Conservation (phyloP, 768 basidiomycete species). For the Phylloporus rhodoxanthus region DNA sequence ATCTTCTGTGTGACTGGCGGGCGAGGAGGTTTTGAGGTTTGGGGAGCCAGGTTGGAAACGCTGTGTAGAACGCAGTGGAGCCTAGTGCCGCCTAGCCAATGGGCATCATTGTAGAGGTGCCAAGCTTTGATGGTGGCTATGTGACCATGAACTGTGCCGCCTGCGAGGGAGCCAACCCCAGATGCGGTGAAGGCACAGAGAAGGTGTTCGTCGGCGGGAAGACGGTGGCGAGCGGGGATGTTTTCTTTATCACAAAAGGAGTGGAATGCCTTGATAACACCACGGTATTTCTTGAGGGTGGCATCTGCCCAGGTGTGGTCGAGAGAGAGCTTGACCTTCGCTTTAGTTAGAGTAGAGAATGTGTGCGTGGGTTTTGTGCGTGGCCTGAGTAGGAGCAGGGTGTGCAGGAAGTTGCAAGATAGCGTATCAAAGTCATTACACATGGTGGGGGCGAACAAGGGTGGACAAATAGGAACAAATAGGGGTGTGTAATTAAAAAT, state of each 20-base stretch:
- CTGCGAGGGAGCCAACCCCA: background rate
- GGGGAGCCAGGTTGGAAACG: slow-evolving; percentile 21
- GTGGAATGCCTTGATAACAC: slow-evolving; percentile 3
- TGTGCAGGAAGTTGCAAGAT: too few species aligned
- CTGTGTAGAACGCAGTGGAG: slow-evolving; percentile 25
- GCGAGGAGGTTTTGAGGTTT: slow-evolving; percentile 1
- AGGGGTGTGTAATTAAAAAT: too few species aligned
- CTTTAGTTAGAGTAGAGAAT: background rate
- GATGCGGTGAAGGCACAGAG: slow-evolving; percentile 28
- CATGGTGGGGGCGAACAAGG: too few species aligned
- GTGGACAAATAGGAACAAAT: too few species aligned
- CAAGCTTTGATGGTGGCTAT: slow-evolving; percentile 24
- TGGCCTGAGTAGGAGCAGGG: too few species aligned
- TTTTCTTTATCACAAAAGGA: slow-evolving; percentile 19
- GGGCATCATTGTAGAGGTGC: slow-evolving; percentile 27
- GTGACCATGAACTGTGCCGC: background rate
- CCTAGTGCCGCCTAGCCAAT: slow-evolving; percentile 16
- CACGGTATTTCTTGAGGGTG: background rate
- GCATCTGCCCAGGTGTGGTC: background rate
- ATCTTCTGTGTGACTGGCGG: slow-evolving; percentile 21
- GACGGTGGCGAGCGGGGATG: slow-evolving; percentile 5
- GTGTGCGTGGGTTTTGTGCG: rapidly evolving
- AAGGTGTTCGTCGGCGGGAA: slow-evolving; percentile 25
- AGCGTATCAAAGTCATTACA: rapidly evolving
- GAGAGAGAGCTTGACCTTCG: background rate